Percentiles rank a stretch among this genome's conserved stretches.
Conservation (phyloP, 495 filamentous ascomycete species). For the Aspergillus diversus region DNA sequence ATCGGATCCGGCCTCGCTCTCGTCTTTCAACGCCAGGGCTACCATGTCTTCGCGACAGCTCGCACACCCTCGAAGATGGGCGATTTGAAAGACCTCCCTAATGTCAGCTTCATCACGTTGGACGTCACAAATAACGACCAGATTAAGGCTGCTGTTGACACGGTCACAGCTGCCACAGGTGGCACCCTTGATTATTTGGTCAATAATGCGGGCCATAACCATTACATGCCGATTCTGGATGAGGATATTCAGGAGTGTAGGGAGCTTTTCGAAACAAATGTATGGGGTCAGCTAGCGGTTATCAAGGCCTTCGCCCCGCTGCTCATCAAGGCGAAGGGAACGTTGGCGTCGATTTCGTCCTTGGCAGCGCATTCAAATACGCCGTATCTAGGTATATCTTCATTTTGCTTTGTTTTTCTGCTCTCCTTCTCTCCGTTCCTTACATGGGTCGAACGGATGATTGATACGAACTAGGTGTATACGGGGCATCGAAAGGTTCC, state of each 20-base stretch:
- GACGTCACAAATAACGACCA: conserved; percentile 34
- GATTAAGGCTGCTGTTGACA: conserved; percentile 40
- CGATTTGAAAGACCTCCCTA: conserved; percentile 11
- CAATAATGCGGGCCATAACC: conserved; percentile 58
- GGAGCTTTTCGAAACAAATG: conserved; percentile 56
- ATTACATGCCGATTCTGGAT: conserved; percentile 51
- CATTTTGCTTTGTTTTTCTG: background rate
- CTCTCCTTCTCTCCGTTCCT: background rate
- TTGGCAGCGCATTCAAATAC: conserved; percentile 50
- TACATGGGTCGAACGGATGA: background rate
- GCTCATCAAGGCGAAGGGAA: conserved; percentile 49
- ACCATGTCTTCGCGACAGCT: conserved; percentile 60
- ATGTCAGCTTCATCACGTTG: conserved; percentile 24
- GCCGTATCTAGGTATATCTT: conserved; percentile 34
- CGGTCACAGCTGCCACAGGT: conserved; percentile 18
- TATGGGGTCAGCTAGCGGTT: conserved; percentile 54
- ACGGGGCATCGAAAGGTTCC: conserved; percentile 60
- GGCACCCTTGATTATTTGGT: conserved; percentile 53
- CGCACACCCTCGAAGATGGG: conserved; percentile 48
- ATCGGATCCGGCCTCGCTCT: conserved; percentile 59
- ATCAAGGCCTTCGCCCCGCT: conserved; percentile 59
- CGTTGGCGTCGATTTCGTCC: conserved; percentile 53
- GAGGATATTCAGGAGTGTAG: conserved; percentile 44
- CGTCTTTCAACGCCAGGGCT: conserved; percentile 51
- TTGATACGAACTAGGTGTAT: conserved; percentile 26